Percentiles rank a stretch among this genome's conserved stretches.
phyloP scores from a whole-genome alignment of 2,329 filamentous ascomycete species.

The Mycosphaerella sp. region DNA sequence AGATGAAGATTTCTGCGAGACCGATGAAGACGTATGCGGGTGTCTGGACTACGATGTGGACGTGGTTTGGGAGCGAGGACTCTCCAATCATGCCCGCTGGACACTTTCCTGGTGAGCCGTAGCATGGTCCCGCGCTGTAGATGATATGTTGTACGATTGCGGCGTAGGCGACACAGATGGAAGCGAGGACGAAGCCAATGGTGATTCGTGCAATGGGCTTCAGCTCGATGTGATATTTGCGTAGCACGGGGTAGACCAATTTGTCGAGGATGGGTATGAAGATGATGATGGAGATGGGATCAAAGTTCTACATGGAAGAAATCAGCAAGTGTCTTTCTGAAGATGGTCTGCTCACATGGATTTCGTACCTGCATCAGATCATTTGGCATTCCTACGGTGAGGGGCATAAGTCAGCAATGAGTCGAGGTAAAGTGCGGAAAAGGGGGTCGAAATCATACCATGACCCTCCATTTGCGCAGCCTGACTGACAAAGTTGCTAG shows the following conservation, averaged over 20 bases:
- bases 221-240: conserved; percentile 37
- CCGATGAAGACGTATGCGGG: conserved; percentile 44
- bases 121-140: conserved; percentile 50
- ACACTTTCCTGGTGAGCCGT: conserved; percentile 38
- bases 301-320: conserved; percentile 35
- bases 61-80: conserved; percentile 35
- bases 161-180: conserved; percentile 50
- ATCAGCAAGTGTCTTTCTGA: no score
- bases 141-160: conserved; percentile 53
- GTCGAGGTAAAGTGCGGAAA: no score
- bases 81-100: conserved; percentile 31
- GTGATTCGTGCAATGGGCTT: conserved; percentile 49
- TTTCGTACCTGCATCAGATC: conserved; percentile 36
- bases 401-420: background rate
- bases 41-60: conserved; percentile 42
- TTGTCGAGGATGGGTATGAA: conserved; percentile 44
- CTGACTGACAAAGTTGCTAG: conserved; percentile 45
- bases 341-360: no score
- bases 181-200: conserved; percentile 48
- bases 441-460: conserved; percentile 27
- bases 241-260: conserved; percentile 42
- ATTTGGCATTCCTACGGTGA: conserved; percentile 31
- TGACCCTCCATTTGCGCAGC: conserved; percentile 42
- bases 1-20: conserved; percentile 42
- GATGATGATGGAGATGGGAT: conserved; percentile 42